Conservation (phyloP, 2,329 filamentous ascomycete genomes). For the Fusarium coffeatum region DNA sequence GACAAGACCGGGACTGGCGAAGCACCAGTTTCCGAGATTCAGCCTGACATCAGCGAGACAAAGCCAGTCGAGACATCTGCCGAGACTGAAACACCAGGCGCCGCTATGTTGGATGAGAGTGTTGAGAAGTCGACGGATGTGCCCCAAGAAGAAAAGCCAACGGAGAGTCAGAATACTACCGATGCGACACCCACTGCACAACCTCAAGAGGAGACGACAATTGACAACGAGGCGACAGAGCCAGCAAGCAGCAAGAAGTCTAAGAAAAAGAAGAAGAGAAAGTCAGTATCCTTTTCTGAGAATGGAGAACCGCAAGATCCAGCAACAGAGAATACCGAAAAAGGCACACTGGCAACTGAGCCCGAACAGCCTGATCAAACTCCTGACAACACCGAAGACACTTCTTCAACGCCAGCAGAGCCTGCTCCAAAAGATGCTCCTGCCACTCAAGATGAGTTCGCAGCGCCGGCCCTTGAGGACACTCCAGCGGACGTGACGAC, state of each 20-base stretch:
- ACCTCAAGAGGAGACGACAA: conserved; percentile 6
- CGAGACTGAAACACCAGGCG: conserved; percentile 1
- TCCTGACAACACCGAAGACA: conserved; percentile 4
- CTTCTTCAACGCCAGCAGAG: background rate
- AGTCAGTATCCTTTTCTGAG: conserved; percentile 38
- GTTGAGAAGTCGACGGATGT: background rate
- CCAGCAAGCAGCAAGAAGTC: conserved; percentile 41
- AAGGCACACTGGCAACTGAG: conserved; percentile 16
- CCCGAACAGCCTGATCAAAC: conserved; percentile 14
- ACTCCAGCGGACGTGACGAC: background rate
- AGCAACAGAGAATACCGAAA: conserved; percentile 19
- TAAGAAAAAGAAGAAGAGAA: conserved; percentile 50
- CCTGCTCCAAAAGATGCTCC: background rate
- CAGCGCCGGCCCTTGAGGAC: background rate
- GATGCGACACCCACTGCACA: background rate
- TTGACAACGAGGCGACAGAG: conserved; percentile 33
- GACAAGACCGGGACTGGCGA: background rate
- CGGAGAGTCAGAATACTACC: background rate
- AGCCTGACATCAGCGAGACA: background rate
- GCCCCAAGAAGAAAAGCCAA: background rate
- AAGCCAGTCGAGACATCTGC: background rate
- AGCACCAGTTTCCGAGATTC: background rate
- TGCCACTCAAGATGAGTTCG: background rate
- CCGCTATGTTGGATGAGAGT: background rate
- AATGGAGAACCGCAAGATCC: conserved; percentile 13